Percentiles rank a stretch among this genome's conserved stretches.
Evolutionary conservation across 495 filamentous ascomycete species (phyloP).

Genomic region (Oleoguttula mirabilis): DNA sequence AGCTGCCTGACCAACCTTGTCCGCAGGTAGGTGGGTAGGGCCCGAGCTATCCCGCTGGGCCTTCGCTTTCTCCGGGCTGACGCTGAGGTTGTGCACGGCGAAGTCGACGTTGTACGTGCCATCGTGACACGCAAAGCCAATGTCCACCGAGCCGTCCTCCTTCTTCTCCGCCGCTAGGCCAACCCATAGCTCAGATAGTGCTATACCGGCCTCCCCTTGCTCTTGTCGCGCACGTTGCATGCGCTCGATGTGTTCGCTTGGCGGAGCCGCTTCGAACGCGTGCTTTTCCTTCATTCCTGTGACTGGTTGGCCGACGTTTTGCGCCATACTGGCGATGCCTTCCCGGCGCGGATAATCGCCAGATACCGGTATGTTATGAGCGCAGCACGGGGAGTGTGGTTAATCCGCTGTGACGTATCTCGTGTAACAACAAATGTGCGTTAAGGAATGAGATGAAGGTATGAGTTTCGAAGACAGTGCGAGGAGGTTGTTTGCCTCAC

Average conservation of each 20-base stretch:
- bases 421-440: no score
- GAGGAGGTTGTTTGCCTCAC: no score
- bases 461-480: no score
- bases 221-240: conserved; percentile 2
- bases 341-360: no score
- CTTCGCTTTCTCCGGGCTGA: conserved; percentile 2
- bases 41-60: background rate
- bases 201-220: background rate
- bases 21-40: background rate
- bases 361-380: no score
- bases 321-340: no score
- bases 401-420: no score
- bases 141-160: conserved; percentile 13
- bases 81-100: conserved; percentile 37
- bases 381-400: no score
- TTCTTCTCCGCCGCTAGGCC: conserved; percentile 22
- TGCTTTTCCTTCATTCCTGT: conserved; percentile 2
- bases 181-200: conserved; percentile 19
- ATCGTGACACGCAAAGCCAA: conserved; percentile 59
- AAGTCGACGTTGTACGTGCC: conserved; percentile 70
- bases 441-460: no score
- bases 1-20: background rate
- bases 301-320: no score
- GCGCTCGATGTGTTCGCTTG: conserved; percentile 4
- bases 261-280: background rate